Evolutionary conservation across 495 filamentous ascomycete genomes (phyloP).

Genomic region (Aspergillus indologenus): DNA sequence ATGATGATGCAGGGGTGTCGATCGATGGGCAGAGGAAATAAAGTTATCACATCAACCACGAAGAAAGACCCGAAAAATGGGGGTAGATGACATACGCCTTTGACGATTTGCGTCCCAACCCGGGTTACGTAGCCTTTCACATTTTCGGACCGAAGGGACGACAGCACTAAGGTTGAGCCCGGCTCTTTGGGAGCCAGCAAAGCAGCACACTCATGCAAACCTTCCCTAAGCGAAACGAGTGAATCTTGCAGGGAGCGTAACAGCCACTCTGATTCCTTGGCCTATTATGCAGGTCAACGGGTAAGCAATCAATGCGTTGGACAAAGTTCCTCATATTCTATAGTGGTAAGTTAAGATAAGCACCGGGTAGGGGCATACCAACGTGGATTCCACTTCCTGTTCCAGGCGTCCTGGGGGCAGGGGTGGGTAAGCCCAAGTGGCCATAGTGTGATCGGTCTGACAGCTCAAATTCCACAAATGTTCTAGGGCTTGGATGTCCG

Average conservation of each 20-base stretch:
- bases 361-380: conserved; percentile 44
- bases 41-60: neutral
- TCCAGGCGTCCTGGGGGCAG: conserved; percentile 61
- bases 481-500: neutral
- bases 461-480: conserved; percentile 1
- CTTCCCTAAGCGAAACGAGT: conserved; percentile 71
- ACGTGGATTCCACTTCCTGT: conserved; percentile 62
- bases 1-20: neutral
- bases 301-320: neutral
- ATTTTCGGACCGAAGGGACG: conserved; percentile 79
- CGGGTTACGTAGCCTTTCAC: conserved; percentile 90
- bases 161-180: conserved; percentile 81
- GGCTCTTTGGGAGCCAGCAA: conserved; percentile 79
- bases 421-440: conserved; percentile 73
- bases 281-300: conserved; percentile 40
- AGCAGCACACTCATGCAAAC: conserved; percentile 82
- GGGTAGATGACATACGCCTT: conserved; percentile 55
- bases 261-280: conserved; percentile 84
- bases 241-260: conserved; percentile 73
- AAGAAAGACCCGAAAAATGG: conserved; percentile 8
- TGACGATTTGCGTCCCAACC: conserved; percentile 70
- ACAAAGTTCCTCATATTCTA: neutral
- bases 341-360: neutral
- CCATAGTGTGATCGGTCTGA: conserved; percentile 49
- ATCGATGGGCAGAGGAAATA: neutral